Base-by-base conservation (phyloP, 352 stramenopile genomes). In the Globisporangium cylindrosporum region DNA sequence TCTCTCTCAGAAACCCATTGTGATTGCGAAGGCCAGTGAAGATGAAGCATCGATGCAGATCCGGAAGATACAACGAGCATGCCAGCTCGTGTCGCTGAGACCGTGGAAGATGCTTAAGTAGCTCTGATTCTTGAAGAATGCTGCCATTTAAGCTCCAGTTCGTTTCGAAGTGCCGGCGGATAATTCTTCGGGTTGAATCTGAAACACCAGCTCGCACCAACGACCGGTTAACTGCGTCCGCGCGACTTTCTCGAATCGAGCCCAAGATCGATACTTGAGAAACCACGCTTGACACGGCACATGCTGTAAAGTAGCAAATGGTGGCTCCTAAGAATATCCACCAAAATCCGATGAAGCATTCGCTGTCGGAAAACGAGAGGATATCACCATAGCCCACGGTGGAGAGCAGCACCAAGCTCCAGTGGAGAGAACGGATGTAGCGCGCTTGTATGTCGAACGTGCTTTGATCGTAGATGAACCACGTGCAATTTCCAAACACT, bases 351-450 rank as follows among this genome's bases (percentile, higher is more conserved):
- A 66, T 32, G 57, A 70, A 43, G 48, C 65, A 70, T 29, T 70
- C 58, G 65, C 74, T 68, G 7, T 78, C 83, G 0, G 82, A 82
- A 59, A 89, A 91, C 1, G 80, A 76, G 41, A 89, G 57, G 53
- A 91, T 87, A 56, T 92, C 84, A 3, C 84, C 84, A 68, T 87
- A 92, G 0, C 82, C 82, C 48, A 92, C 84, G 0, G 84, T 92
- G 3, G 84, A 92, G 15, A 89, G 67, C 18, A 92, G 56, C 22
- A 92, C 84, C 36, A 92, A 75, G 56, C 84, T 92, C 84, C 84
- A 92, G 32, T 91, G 71, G 20, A 91, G 70, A 5, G 84, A 86
- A 0, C 84, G 76, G 55, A 91, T 59, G 55, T 88, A 91, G 15
- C 80, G 82, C 2, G 82, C 75, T 32, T 90, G 80, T 20, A 91